Evolutionary conservation across 176 grass and related monocot species (phyloP).

Genomic region (Oropetium thomaeum): DNA sequence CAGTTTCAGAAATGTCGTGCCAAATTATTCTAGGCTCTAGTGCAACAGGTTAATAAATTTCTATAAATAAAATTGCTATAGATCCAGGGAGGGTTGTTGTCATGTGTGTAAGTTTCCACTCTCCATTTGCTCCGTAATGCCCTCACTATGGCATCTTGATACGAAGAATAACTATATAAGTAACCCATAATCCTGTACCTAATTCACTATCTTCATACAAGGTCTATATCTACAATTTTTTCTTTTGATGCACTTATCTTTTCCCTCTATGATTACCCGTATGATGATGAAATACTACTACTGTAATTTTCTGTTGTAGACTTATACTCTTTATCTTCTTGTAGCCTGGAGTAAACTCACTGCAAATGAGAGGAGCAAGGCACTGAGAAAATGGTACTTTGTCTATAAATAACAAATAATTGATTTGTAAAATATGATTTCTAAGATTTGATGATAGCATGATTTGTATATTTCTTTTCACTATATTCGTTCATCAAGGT

Average conservation of each 20-base stretch:
- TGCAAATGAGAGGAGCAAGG: conserved; percentile 83
- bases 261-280: conserved; percentile 1
- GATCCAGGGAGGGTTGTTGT: background rate
- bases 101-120: background rate
- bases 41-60: background rate
- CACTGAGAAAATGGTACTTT: conserved; percentile 88
- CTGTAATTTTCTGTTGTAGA: background rate
- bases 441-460: background rate
- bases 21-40: conserved; percentile 7
- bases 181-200: background rate
- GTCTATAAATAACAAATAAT: background rate
- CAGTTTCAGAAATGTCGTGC: background rate
- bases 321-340: conserved; percentile 18
- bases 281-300: background rate
- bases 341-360: conserved; percentile 97
- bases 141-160: background rate
- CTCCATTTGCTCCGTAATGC: background rate
- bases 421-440: conserved; percentile 5
- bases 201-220: background rate
- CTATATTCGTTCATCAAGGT: conserved; percentile 54
- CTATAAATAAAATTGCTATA: conserved; percentile 2
- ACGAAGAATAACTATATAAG: background rate
- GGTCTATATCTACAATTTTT: background rate
- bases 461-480: conserved; percentile 31
- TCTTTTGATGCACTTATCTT: background rate